Evolutionary conservation across 2,329 filamentous ascomycete genomes (phyloP).

Genomic region (Aphanocladium album): DNA sequence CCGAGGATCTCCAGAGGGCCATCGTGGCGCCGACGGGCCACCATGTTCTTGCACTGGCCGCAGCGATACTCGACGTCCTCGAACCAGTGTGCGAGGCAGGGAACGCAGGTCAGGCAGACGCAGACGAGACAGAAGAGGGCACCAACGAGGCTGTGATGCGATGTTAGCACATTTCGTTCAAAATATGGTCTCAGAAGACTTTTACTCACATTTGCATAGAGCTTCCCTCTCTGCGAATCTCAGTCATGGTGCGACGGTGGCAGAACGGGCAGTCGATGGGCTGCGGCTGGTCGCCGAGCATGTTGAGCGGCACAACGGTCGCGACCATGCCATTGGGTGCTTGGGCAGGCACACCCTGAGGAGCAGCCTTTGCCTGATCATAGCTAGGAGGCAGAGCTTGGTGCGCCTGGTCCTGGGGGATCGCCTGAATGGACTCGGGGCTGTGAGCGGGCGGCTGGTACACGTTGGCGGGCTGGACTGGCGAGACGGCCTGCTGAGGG

Average conservation of each 20-base stretch:
- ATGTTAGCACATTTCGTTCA: too few relatives aligned
- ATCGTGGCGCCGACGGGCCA: slow-evolving; percentile 22
- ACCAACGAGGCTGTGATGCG: slow-evolving; percentile 25
- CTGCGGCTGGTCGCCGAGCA: slow-evolving; percentile 21
- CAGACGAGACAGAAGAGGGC: slow-evolving; percentile 27
- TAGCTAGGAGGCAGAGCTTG: slow-evolving; percentile 11
- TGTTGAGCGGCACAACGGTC: slow-evolving; percentile 20
- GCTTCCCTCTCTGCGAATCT: slow-evolving; percentile 20
- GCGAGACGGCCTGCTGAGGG: background rate
- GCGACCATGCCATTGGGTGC: background rate
- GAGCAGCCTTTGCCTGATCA: slow-evolving; percentile 7
- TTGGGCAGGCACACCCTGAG: background rate
- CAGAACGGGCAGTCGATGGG: slow-evolving; percentile 29
- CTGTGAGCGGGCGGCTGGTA: slow-evolving; percentile 5
- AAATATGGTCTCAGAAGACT: too few relatives aligned
- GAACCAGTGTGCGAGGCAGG: slow-evolving; percentile 28
- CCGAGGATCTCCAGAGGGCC: slow-evolving; percentile 19
- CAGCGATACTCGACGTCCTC: slow-evolving; percentile 27
- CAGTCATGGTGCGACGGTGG: slow-evolving; percentile 20
- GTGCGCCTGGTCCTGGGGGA: background rate
- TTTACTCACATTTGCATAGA: slow-evolving; percentile 24
- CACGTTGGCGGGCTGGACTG: slow-evolving; percentile 4
- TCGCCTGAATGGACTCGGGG: slow-evolving; percentile 3
- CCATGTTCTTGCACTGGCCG: slow-evolving; percentile 24
- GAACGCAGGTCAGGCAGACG: slow-evolving; percentile 27